Evolutionary conservation across 345 rosid species (phyloP).

Genomic region (Kandelia obovata): DNA sequence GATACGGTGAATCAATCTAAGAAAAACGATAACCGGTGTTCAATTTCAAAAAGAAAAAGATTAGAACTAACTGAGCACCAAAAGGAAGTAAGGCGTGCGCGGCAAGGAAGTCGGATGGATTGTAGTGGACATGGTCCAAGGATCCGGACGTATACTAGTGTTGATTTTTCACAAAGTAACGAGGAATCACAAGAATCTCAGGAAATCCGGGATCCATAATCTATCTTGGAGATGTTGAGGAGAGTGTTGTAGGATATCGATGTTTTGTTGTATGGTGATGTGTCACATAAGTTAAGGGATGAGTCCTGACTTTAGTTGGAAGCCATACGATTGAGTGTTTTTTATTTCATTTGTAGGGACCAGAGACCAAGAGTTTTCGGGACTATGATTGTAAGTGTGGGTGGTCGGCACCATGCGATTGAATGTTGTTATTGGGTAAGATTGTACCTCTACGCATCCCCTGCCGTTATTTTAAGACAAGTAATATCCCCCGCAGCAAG

Average conservation of each 20-base stretch:
- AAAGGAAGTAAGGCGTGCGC: conserved; percentile 51
- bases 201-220: conserved; percentile 26
- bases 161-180: conserved; percentile 51
- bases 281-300: not conserved
- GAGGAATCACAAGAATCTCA: conserved; percentile 44
- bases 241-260: not conserved
- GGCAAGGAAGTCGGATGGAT: conserved; percentile 46
- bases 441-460: no score
- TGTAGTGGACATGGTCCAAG: conserved; percentile 50
- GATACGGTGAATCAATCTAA: not conserved
- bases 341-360: no score
- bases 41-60: conserved; percentile 31
- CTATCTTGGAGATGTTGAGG: conserved; percentile 32
- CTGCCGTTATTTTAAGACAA: no score
- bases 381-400: no score
- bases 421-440: no score
- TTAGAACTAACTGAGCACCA: conserved; percentile 49
- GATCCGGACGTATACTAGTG: conserved; percentile 38
- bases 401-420: no score
- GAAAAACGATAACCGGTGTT: conserved; percentile 1
- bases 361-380: no score
- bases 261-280: not conserved
- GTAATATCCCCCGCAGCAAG: no score
- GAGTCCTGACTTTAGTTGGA: no score
- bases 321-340: no score